A percentile compares a stretch with the other conserved stretches of the same genome.
Conservation (phyloP, 2,329 filamentous ascomycete species). For the Arthroderma sp. region DNA sequence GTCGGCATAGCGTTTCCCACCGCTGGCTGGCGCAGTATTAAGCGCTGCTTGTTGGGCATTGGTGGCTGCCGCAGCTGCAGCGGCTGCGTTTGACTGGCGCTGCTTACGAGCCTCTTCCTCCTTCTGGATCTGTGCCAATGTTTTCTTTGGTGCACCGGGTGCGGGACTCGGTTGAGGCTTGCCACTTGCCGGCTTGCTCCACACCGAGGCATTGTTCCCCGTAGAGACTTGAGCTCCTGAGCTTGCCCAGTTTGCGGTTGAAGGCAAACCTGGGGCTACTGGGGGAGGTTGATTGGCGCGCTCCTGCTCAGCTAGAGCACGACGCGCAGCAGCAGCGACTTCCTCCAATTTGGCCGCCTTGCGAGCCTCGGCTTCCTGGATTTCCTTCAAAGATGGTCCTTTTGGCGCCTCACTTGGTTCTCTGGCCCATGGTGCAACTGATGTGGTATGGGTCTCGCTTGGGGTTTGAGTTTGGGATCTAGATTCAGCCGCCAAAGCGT, state of each 20-base stretch:
- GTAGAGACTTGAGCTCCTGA: constrained; percentile 50
- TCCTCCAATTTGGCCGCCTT: constrained; percentile 86
- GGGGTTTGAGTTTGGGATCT: constrained; percentile 68
- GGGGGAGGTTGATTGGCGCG: constrained; percentile 50
- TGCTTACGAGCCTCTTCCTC: constrained; percentile 88
- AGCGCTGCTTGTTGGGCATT: constrained; percentile 35
- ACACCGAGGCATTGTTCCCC: constrained; percentile 31
- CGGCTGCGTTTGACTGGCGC: constrained; percentile 31
- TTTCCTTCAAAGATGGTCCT: constrained; percentile 87
- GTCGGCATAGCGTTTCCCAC: constrained; percentile 85
- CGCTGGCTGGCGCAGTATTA: constrained; percentile 28
- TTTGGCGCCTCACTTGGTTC: constrained; percentile 60
- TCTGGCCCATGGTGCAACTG: constrained; percentile 89
- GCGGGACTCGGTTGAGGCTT: constrained; percentile 28
- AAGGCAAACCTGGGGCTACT: constrained; percentile 66
- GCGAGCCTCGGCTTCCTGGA: constrained; percentile 87
- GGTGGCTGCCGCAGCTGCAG: constrained; percentile 37
- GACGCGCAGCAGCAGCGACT: constrained; percentile 61
- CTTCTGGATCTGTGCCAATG: constrained; percentile 86
- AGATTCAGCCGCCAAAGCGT: constrained; percentile 50
- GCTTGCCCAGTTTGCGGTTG: constrained; percentile 79
- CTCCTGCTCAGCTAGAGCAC: constrained; percentile 69
- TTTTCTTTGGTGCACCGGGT: constrained; percentile 56
- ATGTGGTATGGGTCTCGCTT: constrained; percentile 50
- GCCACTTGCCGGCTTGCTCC: constrained; percentile 36